A percentile compares a stretch with the other conserved stretches of the same genome.
Evolutionary conservation across 305 asterid genomes (phyloP).

Genomic region (Fraxinus sp.): DNA sequence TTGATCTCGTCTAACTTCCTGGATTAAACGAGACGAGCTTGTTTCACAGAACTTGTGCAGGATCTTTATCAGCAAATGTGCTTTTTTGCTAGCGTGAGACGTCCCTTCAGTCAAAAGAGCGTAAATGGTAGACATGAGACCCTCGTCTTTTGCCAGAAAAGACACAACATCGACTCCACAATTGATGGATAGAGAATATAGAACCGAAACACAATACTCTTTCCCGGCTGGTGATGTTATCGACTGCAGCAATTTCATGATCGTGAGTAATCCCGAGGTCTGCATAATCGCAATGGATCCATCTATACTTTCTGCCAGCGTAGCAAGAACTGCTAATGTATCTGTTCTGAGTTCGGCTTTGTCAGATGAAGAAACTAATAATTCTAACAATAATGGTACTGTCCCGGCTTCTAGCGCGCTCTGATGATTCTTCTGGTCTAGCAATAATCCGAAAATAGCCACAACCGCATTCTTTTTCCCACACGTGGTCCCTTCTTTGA

Average conservation of each 20-base stretch:
- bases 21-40: conserved; percentile 31
- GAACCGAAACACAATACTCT: conserved; percentile 61
- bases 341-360: conserved; percentile 53
- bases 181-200: conserved; percentile 52
- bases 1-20: conserved; percentile 39
- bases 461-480: conserved; percentile 70
- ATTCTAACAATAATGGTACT: conserved; percentile 36
- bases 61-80: conserved; percentile 55
- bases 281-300: conserved; percentile 46
- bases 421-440: conserved; percentile 44
- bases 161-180: conserved; percentile 54
- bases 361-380: conserved; percentile 43
- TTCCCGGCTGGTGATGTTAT: conserved; percentile 49
- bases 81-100: conserved; percentile 51
- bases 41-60: conserved; percentile 58
- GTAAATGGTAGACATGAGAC: conserved; percentile 56
- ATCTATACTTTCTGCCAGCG: conserved; percentile 46
- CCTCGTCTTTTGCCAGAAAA: conserved; percentile 43
- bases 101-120: conserved; percentile 58
- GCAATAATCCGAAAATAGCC: conserved; percentile 52
- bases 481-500: conserved; percentile 48
- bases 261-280: conserved; percentile 30
- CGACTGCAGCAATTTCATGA: conserved; percentile 30
- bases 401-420: conserved; percentile 46
- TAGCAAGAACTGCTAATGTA: conserved; percentile 53